A percentile compares a stretch with the other conserved stretches of the same genome.
Conservation (phyloP, 148 eudicot genomes). For the Nyssa sinensis region DNA sequence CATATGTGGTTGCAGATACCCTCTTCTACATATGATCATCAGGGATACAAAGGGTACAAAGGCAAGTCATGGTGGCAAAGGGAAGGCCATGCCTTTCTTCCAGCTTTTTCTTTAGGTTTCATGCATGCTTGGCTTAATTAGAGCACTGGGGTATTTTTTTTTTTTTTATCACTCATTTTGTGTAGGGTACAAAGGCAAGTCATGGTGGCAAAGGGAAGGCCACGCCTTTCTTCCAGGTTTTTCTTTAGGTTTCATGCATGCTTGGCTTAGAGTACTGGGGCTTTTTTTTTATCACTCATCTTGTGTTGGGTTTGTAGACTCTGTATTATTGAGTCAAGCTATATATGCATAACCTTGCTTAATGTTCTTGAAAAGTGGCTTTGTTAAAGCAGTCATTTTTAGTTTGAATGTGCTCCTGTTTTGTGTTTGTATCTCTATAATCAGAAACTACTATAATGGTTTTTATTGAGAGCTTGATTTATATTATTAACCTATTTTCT, state of each 20-base stretch:
- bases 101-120: constrained; percentile 35
- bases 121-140: too few species aligned
- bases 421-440: not conserved
- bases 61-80: constrained; percentile 92
- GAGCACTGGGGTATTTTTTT: too few species aligned
- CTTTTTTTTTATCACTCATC: not conserved
- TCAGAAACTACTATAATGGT: too few species aligned
- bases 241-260: constrained; percentile 7
- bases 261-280: too few species aligned
- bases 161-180: not conserved
- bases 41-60: not conserved
- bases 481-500: too few species aligned
- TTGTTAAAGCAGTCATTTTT: not conserved
- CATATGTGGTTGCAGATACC: too few species aligned
- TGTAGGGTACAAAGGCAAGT: constrained; percentile 59
- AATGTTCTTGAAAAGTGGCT: not conserved
- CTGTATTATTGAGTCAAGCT: too few species aligned
- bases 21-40: constrained; percentile 7
- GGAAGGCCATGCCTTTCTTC: constrained; percentile 98
- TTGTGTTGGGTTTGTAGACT: constrained; percentile 5
- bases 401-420: not conserved
- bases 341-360: not conserved
- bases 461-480: too few species aligned
- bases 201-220: constrained; percentile 89
- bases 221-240: constrained; percentile 89